These are phyloP conservation scores for Plenodomus lindquistii DNA, from an alignment of 2,329 filamentous ascomycete species.

Conservation along the genomic window DNA sequence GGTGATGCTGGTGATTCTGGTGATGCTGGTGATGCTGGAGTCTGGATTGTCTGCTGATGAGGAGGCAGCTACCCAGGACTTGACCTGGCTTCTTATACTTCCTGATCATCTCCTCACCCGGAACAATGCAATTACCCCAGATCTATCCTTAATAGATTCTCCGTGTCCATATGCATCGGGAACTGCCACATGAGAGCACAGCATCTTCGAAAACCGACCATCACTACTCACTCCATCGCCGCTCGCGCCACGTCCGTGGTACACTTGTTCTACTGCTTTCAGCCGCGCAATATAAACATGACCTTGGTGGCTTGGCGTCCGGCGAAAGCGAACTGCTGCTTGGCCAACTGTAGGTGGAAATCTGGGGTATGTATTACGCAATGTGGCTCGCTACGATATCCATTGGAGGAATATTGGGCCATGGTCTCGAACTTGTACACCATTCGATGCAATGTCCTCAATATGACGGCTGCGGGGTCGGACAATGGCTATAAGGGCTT, in stretches of 20 bases:
- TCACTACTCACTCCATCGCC: background rate
- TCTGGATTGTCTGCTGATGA: background rate
- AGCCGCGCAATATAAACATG: background rate
- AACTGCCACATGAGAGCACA: background rate
- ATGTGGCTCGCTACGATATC: background rate
- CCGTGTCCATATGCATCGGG: background rate
- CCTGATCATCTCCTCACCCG: background rate
- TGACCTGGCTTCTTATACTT: background rate
- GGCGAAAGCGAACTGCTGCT: background rate
- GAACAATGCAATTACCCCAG: background rate
- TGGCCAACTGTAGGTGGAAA: background rate
- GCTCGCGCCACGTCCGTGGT: background rate
- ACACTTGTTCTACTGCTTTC: background rate
- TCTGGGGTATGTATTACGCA: background rate
- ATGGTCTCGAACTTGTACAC: background rate
- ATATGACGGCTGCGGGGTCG: background rate
- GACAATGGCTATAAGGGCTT: background rate
- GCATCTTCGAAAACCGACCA: background rate
- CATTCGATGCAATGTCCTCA: background rate
- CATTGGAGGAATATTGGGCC: constrained; percentile 2
- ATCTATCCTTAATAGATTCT: constrained; percentile 1
- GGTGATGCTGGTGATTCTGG: background rate
- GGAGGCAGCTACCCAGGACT: background rate
- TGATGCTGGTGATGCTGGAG: background rate
- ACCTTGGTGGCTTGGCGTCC: background rate